Evolutionary conservation across 257 asterid genomes (phyloP).

Genomic region (Vinca minor): DNA sequence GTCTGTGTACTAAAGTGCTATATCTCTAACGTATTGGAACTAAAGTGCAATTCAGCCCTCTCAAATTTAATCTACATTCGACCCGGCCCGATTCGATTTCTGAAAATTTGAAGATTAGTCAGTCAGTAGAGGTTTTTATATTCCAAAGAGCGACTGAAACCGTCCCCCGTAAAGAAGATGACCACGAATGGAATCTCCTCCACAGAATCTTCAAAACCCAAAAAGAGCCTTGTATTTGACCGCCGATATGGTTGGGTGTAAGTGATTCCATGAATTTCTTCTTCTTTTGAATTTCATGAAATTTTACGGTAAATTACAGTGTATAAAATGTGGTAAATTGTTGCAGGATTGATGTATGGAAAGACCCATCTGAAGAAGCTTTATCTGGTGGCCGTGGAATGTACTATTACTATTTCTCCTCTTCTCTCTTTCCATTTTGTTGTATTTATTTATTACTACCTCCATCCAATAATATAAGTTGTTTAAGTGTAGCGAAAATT

Average conservation of each 20-base stretch:
- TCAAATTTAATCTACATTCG: no score
- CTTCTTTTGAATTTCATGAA: not conserved
- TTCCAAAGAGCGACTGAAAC: not conserved
- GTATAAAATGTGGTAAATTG: not conserved
- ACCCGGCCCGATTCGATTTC: no score
- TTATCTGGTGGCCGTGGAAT: constrained; percentile 71
- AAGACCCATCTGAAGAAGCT: constrained; percentile 57
- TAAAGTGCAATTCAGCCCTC: no score
- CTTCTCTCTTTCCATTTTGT: not conserved
- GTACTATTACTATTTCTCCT: constrained; percentile 29
- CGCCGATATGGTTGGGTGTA: constrained; percentile 11
- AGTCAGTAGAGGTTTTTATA: no score
- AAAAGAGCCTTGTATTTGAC: constrained; percentile 1
- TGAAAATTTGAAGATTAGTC: no score
- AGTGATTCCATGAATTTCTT: not conserved
- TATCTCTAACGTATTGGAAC: no score
- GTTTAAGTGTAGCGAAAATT: no score
- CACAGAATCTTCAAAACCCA: not conserved
- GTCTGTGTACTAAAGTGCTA: no score
- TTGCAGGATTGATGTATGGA: constrained; percentile 61
- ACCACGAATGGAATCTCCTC: not conserved
- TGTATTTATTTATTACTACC: not conserved
- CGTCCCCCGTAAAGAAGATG: not conserved
- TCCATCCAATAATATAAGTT: no score
- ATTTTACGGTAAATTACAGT: not conserved